A percentile compares a stretch with the other conserved stretches of the same genome.
Conservation (phyloP, 768 basidiomycete genomes). For the Panellus pusillus region DNA sequence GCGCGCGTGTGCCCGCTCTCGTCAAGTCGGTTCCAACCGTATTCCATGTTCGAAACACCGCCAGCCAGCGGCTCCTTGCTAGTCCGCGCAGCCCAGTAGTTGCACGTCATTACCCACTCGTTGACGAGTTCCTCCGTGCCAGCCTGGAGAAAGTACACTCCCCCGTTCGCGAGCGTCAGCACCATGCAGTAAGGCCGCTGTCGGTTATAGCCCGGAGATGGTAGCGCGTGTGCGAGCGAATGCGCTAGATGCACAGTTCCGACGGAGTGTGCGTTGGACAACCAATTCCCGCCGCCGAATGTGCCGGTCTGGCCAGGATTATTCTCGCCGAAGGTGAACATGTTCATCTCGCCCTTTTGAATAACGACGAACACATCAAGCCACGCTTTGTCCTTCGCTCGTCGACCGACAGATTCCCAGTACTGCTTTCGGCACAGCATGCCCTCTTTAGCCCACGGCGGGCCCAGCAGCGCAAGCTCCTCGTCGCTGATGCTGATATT, state of each 20-base stretch:
- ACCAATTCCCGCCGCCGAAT: conserved; percentile 97
- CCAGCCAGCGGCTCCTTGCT: conserved; percentile 95
- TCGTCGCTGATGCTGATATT: conserved; percentile 91
- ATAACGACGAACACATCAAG: conserved; percentile 95
- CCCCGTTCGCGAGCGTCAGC: conserved; percentile 82
- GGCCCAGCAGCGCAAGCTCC: conserved; percentile 90
- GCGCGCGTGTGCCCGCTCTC: conserved; percentile 56
- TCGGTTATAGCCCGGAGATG: conserved; percentile 88
- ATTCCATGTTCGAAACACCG: conserved; percentile 99
- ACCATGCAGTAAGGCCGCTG: conserved; percentile 96
- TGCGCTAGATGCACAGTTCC: conserved; percentile 87
- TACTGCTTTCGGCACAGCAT: conserved; percentile 94
- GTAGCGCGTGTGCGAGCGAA: conserved; percentile 82
- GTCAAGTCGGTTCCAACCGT: conserved; percentile 88
- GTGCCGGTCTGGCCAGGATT: conserved; percentile 59
- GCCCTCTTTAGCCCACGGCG: conserved; percentile 99
- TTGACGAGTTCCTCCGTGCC: conserved; percentile 98
- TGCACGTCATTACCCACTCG: conserved; percentile 99
- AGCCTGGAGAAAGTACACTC: conserved; percentile 97
- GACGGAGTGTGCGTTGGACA: conserved; percentile 82
- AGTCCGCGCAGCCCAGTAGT: conserved; percentile 97
- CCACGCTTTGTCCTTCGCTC: conserved; percentile 90
- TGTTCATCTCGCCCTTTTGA: conserved; percentile 89
- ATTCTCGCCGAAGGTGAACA: conserved; percentile 91
- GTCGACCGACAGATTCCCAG: conserved; percentile 81